Evolutionary conservation across 2,329 filamentous ascomycete genomes (phyloP), one percentile per base, ranked within the genome.

Genomic region (Exophiala xenobiotica): DNA sequence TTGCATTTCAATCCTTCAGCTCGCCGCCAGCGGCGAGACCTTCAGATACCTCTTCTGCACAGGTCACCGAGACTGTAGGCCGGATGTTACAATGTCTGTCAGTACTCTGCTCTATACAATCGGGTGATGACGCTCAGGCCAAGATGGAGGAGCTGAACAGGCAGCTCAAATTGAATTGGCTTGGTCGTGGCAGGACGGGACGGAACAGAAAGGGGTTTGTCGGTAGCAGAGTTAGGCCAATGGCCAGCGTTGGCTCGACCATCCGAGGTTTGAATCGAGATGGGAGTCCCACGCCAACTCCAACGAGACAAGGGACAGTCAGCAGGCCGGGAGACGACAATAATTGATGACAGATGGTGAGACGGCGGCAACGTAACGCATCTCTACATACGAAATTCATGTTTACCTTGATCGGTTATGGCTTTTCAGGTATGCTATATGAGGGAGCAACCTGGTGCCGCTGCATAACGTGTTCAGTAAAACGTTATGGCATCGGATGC

Each of bases 81-180:
- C 79, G 92, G 44, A 95, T 99, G 89, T 76, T 99, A 57, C 93
- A 99, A 73, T 99, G 93, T 69, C 86, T 97, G 70, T 92, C 87
- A 67, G 90, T 99, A 6, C 76, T 99, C 18, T 88, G 89, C 2
- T 85, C 85, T 56, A 81, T 95, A 9, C 86, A 82, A 64, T 82
- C 78, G 1, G 81, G 80, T 7, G 89, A 95, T 58, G 83, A 86
- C 29, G 79, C 82, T 1, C 88, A 92, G 65, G 80, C 79, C 50
- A 89, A 86, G 70, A 87, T 97, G 64, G 87, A 92, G 56, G 82
- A 91, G 64, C 74, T 99, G 56, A 90, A 87, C 51, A 86, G 89
- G 65, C 84, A 93, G 62, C 75, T 99, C 55, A 99, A 97, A 72
- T 83, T 96, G 63, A 99, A 99, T 69, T 99, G 93, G 93, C 78